phyloP scores from a whole-genome alignment of 2,329 filamentous ascomycete species.

The Cercospora sp. region DNA sequence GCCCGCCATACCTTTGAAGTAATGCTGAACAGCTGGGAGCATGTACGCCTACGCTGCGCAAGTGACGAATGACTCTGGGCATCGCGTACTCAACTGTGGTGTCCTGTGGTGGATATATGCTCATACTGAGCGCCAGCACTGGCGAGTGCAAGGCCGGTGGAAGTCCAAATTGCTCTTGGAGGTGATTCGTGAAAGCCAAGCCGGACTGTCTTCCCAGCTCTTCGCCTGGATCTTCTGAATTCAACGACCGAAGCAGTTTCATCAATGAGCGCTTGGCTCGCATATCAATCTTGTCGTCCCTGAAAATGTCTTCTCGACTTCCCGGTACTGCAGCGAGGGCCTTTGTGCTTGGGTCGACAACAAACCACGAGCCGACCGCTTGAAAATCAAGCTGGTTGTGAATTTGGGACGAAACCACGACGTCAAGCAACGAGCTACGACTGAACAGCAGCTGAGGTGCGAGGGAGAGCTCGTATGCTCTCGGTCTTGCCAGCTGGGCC shows the following conservation, averaged over 20 bases:
- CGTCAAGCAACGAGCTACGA: slow-evolving; percentile 72
- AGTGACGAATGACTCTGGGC: slow-evolving; percentile 71
- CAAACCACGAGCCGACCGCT: slow-evolving; percentile 89
- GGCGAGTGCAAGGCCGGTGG: slow-evolving; percentile 67
- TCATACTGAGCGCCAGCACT: slow-evolving; percentile 71
- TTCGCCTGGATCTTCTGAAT: slow-evolving; percentile 62
- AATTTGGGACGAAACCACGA: slow-evolving; percentile 84
- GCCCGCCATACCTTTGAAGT: slow-evolving; percentile 88
- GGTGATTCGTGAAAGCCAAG: slow-evolving; percentile 59
- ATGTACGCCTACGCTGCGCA: slow-evolving; percentile 83
- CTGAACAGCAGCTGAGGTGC: slow-evolving; percentile 86
- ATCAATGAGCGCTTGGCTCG: slow-evolving; percentile 83
- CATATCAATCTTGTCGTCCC: slow-evolving; percentile 70
- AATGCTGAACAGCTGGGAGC: slow-evolving; percentile 87
- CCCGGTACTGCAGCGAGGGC: slow-evolving; percentile 67
- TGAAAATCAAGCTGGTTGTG: slow-evolving; percentile 91
- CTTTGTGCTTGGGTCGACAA: slow-evolving; percentile 52
- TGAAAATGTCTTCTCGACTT: slow-evolving; percentile 88
- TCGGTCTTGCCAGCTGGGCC: slow-evolving; percentile 57
- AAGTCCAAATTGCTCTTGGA: slow-evolving; percentile 54
- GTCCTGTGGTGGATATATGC: slow-evolving; percentile 56
- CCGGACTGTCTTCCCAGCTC: slow-evolving; percentile 61
- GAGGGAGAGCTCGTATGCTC: slow-evolving; percentile 79
- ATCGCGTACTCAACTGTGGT: slow-evolving; percentile 69
- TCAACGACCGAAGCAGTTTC: slow-evolving; percentile 89